Evolutionary conservation across 202 grass and related monocot genomes (phyloP).

Genomic region (Carex sylvatica): DNA sequence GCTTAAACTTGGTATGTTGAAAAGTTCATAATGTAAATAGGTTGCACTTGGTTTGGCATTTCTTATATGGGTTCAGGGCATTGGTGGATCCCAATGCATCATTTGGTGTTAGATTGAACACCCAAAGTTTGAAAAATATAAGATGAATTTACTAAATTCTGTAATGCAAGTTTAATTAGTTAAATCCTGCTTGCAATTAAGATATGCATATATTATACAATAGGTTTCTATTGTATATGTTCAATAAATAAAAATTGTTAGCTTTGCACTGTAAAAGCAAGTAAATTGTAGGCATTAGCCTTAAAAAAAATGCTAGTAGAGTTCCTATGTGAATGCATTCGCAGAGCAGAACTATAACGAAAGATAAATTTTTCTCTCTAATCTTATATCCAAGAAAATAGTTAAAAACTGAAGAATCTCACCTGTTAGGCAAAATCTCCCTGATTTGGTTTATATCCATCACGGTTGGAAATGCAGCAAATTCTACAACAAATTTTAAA

Average conservation of each 20-base stretch:
- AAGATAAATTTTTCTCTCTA: neutral
- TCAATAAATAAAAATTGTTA: neutral
- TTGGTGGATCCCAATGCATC: neutral
- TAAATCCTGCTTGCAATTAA: neutral
- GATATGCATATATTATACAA: neutral
- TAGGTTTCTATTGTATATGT: neutral
- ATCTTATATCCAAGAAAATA: neutral
- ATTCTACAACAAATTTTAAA: constrained; percentile 36
- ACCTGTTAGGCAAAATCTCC: constrained; percentile 95
- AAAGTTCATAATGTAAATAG: neutral
- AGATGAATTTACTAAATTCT: neutral
- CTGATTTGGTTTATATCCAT: constrained; percentile 99
- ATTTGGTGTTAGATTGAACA: neutral
- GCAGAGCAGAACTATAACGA: neutral
- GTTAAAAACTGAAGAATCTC: constrained; percentile 17
- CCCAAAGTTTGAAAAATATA: neutral
- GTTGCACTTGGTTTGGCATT: neutral
- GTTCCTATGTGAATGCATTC: neutral
- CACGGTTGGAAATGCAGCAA: constrained; percentile 62
- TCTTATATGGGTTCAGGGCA: neutral
- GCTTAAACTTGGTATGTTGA: neutral
- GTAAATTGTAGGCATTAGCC: neutral
- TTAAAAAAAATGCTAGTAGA: neutral
- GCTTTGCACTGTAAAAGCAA: neutral
- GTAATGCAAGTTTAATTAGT: constrained; percentile 1